phyloP scores from a whole-genome alignment of 345 rosid genomes.

The Camelina hispida region DNA sequence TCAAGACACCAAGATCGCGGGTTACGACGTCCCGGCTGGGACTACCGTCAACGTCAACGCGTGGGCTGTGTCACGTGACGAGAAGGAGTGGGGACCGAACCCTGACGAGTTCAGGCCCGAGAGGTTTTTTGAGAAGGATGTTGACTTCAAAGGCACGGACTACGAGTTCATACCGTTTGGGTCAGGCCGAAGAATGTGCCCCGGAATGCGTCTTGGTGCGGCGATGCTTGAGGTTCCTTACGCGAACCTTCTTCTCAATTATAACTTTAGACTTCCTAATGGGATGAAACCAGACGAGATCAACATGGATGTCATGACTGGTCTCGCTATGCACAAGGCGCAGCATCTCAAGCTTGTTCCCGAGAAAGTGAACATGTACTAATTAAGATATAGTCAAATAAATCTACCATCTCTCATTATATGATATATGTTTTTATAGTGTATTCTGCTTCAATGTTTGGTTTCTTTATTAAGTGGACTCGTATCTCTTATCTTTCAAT shows the following conservation, averaged over 20 bases:
- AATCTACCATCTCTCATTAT: neutral
- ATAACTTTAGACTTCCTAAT: slow-evolving; percentile 42
- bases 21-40: slow-evolving; percentile 42
- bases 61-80: slow-evolving; percentile 46
- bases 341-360: slow-evolving; percentile 46
- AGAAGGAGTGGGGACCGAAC: slow-evolving; percentile 46
- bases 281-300: slow-evolving; percentile 44
- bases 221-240: slow-evolving; percentile 47
- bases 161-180: slow-evolving; percentile 52
- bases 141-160: slow-evolving; percentile 50
- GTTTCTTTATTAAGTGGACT: neutral
- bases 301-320: slow-evolving; percentile 44
- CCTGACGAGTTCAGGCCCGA: slow-evolving; percentile 49
- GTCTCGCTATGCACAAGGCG: slow-evolving; percentile 46
- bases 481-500: neutral
- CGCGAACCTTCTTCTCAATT: slow-evolving; percentile 40
- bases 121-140: slow-evolving; percentile 46
- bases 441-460: neutral
- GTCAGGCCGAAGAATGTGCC: slow-evolving; percentile 50
- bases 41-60: slow-evolving; percentile 43
- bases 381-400: neutral
- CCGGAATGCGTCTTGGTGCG: slow-evolving; percentile 45
- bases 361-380: slow-evolving; percentile 26
- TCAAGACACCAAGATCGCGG: slow-evolving; percentile 40
- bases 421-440: neutral